phyloP scores from a whole-genome alignment of 495 filamentous ascomycete species.

The Hypoxylon rickii region DNA sequence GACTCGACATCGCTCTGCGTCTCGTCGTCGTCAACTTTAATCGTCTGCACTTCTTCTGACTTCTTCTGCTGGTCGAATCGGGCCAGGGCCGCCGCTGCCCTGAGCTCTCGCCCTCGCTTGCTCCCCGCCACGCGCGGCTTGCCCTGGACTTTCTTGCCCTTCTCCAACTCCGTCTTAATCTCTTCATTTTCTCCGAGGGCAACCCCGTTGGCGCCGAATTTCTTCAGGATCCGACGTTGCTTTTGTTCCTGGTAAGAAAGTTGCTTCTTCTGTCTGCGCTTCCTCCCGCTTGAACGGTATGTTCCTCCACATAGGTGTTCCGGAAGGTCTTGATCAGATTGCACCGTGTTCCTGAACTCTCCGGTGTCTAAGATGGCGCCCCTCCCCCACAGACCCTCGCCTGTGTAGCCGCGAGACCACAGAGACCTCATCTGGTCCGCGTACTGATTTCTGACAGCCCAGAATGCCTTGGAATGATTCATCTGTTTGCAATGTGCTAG shows the following conservation, averaged over 20 bases:
- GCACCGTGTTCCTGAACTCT: conserved; percentile 56
- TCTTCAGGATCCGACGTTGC: conserved; percentile 68
- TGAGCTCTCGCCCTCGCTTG: conserved; percentile 69
- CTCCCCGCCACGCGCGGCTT: conserved; percentile 76
- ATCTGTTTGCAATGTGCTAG: conserved; percentile 82
- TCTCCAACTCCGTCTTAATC: conserved; percentile 65
- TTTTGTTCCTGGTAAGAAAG: conserved; percentile 65
- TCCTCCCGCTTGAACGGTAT: conserved; percentile 58
- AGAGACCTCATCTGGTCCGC: conserved; percentile 65
- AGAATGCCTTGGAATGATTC: conserved; percentile 77
- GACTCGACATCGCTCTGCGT: conserved; percentile 38
- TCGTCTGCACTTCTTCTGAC: conserved; percentile 41
- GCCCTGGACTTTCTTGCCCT: conserved; percentile 58
- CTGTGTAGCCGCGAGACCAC: conserved; percentile 68
- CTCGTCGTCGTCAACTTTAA: conserved; percentile 40
- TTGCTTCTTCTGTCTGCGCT: conserved; percentile 56
- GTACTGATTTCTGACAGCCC: conserved; percentile 70
- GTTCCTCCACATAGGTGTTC: conserved; percentile 73
- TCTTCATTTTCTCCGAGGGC: conserved; percentile 69
- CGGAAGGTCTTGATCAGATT: conserved; percentile 57
- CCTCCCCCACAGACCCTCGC: conserved; percentile 77
- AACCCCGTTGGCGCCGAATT: conserved; percentile 72
- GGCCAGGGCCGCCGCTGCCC: conserved; percentile 75
- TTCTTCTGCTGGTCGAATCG: conserved; percentile 67
- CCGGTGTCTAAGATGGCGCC: conserved; percentile 64